phyloP scores from a whole-genome alignment of 805 yeast species.

The Alloascoidea africana region DNA sequence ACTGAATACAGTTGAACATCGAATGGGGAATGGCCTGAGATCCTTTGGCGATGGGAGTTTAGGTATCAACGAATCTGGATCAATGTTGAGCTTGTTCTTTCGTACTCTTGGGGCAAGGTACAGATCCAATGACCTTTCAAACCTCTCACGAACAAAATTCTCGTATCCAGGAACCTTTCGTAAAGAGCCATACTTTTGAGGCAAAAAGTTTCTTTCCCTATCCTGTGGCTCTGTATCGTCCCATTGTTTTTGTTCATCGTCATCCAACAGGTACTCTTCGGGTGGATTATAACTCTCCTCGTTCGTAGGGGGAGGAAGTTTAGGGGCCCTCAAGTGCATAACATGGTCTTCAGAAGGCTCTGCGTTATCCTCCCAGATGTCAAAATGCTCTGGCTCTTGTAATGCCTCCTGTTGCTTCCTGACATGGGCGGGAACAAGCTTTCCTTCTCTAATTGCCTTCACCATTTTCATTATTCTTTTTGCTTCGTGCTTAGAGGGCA shows the following conservation, averaged over 20 bases:
- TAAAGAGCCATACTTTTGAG: constrained; percentile 67
- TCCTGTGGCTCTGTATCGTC: constrained; percentile 57
- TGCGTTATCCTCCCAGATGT: constrained; percentile 70
- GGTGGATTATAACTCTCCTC: constrained; percentile 98
- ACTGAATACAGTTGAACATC: constrained; percentile 64
- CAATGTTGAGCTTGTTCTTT: constrained; percentile 78
- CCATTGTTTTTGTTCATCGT: constrained; percentile 66
- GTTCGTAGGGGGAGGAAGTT: constrained; percentile 87
- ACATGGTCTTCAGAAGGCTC: constrained; percentile 56
- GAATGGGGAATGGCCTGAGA: constrained; percentile 90
- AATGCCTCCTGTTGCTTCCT: constrained; percentile 32
- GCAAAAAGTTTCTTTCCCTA: constrained; percentile 64
- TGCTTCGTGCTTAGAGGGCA: constrained; percentile 95
- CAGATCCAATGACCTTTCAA: constrained; percentile 86
- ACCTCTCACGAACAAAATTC: constrained; percentile 74
- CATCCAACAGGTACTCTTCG: constrained; percentile 73
- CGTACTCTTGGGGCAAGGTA: constrained; percentile 95
- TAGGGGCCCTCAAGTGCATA: constrained; percentile 91
- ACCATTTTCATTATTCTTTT: constrained; percentile 94
- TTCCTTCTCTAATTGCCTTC: constrained; percentile 90
- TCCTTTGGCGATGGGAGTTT: constrained; percentile 95
- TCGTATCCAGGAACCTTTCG: constrained; percentile 91
- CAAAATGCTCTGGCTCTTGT: constrained; percentile 43
- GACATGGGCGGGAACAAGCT: constrained; percentile 64
- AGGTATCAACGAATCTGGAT: constrained; percentile 91